Evolutionary conservation across 768 basidiomycete species (phyloP).

Genomic region (Melanogaster broomeanus): DNA sequence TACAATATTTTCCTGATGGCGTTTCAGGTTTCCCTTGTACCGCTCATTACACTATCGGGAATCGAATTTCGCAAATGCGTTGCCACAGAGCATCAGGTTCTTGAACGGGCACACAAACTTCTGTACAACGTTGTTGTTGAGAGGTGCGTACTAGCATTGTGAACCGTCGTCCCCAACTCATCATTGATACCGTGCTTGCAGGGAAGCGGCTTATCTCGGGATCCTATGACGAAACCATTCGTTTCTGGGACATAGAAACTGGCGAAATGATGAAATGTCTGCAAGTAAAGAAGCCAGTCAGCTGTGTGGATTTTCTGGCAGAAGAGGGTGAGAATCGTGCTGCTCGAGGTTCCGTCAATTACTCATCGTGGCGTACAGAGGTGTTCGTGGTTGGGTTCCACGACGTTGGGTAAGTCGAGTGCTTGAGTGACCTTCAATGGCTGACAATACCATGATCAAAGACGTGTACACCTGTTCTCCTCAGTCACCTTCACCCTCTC

Average conservation of each 20-base stretch:
- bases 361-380: conserved; percentile 43
- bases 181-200: not conserved
- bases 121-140: conserved; percentile 77
- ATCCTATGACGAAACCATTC: conserved; percentile 88
- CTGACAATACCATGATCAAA: conserved; percentile 27
- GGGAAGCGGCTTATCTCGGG: conserved; percentile 86
- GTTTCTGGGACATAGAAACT: conserved; percentile 85
- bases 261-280: conserved; percentile 73
- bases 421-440: not conserved
- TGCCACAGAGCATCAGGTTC: conserved; percentile 78
- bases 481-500: conserved; percentile 82
- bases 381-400: conserved; percentile 93
- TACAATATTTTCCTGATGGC: not conserved
- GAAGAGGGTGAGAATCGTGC: conserved; percentile 62
- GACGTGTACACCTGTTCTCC: conserved; percentile 87
- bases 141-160: conserved; percentile 36
- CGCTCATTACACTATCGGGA: conserved; percentile 83
- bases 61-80: conserved; percentile 73
- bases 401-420: conserved; percentile 72
- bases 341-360: not conserved
- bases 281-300: conserved; percentile 86
- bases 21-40: conserved; percentile 64
- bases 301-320: conserved; percentile 83
- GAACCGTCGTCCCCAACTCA: not conserved
- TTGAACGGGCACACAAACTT: conserved; percentile 85